Evolutionary conservation across 2,329 filamentous ascomycete species (phyloP).

Genomic region (Colletotrichum euphorbiae): DNA sequence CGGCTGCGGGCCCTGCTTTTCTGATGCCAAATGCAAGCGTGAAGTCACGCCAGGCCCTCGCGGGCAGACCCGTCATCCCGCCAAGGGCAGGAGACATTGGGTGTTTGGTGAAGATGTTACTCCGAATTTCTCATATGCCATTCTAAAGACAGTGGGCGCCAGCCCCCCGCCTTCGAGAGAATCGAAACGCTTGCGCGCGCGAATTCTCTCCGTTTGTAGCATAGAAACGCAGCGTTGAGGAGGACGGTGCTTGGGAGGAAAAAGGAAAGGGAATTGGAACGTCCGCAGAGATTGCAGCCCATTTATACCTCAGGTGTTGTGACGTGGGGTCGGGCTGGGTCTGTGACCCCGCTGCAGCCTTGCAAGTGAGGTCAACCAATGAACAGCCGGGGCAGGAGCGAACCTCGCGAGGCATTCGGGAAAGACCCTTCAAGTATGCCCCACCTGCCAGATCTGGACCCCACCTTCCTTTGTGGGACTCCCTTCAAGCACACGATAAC

Average conservation of each 20-base stretch:
- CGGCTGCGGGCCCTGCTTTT: constrained; percentile 75
- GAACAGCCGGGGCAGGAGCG: neutral
- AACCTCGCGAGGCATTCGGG: too few species aligned
- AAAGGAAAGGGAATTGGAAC: constrained; percentile 43
- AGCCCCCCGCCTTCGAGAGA: constrained; percentile 35
- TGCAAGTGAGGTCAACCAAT: constrained; percentile 40
- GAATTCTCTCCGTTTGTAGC: constrained; percentile 77
- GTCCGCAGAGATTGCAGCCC: constrained; percentile 22
- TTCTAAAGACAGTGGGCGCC: constrained; percentile 39
- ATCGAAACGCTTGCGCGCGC: constrained; percentile 44
- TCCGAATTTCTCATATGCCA: constrained; percentile 99
- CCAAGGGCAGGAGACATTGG: constrained; percentile 56
- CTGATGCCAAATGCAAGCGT: constrained; percentile 93
- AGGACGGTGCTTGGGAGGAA: constrained; percentile 77
- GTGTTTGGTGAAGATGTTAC: constrained; percentile 80
- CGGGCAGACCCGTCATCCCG: constrained; percentile 73
- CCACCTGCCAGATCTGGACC: constrained; percentile 35
- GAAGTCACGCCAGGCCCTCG: constrained; percentile 85
- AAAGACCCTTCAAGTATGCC: constrained; percentile 23
- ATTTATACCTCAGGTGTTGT: constrained; percentile 16
- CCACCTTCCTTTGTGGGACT: constrained; percentile 1
- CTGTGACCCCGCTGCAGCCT: constrained; percentile 38
- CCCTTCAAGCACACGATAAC: constrained; percentile 3
- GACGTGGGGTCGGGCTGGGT: constrained; percentile 27
- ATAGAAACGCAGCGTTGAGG: constrained; percentile 96